phyloP scores from a whole-genome alignment of 371 early-diverging fungal genomes.

The Haplosporangium sp. region DNA sequence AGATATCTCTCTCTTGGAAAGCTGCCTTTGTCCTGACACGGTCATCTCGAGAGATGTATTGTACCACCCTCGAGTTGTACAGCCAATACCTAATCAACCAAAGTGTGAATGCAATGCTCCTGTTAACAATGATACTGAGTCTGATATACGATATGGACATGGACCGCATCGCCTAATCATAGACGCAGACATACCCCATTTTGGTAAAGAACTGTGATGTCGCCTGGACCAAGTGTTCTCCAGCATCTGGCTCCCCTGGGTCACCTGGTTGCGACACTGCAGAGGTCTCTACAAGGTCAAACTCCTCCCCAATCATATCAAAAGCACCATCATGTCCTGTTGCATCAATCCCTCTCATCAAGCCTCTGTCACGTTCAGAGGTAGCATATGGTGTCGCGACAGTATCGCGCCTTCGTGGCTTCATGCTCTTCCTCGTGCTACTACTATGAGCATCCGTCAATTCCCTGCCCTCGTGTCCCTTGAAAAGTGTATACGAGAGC shows the following conservation, averaged over 20 bases:
- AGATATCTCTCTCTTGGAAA: slow-evolving; percentile 33
- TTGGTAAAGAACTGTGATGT: slow-evolving; percentile 49
- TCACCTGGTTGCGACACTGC: not conserved
- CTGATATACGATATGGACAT: too few species aligned
- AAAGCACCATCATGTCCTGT: not conserved
- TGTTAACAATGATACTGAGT: too few species aligned
- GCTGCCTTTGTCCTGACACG: slow-evolving; percentile 35
- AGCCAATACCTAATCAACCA: slow-evolving; percentile 33
- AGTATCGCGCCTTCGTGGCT: not conserved
- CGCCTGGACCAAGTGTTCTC: slow-evolving; percentile 48
- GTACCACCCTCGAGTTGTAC: slow-evolving; percentile 48
- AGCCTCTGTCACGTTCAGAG: not conserved
- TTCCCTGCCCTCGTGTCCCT: not conserved
- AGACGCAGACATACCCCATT: slow-evolving; percentile 54
- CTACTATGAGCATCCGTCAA: not conserved
- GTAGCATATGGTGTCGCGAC: not conserved
- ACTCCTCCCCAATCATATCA: not conserved
- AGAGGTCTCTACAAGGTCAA: too few species aligned
- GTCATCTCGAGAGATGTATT: slow-evolving; percentile 42
- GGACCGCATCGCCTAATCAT: too few species aligned
- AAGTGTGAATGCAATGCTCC: too few species aligned
- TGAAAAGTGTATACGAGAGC: slow-evolving; percentile 26
- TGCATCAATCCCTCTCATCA: too few species aligned
- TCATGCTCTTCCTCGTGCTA: not conserved
- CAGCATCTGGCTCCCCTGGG: slow-evolving; percentile 35